Conservation (phyloP, 2,329 filamentous ascomycete genomes). For the Fusarium penzigii region DNA sequence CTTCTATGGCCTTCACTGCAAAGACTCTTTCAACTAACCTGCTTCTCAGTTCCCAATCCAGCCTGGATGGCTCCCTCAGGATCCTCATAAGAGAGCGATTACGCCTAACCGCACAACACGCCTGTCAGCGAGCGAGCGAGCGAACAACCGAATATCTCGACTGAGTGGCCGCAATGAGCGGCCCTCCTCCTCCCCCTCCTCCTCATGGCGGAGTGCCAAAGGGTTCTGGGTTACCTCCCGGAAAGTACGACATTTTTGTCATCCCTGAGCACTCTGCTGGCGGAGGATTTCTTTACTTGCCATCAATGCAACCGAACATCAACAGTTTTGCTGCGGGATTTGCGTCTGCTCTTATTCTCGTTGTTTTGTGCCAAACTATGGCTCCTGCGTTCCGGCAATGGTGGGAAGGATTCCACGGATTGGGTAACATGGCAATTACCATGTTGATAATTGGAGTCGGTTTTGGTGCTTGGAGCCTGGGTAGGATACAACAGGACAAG, state of each 20-base stretch:
- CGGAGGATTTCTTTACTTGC: slow-evolving; percentile 90
- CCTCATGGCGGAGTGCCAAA: slow-evolving; percentile 81
- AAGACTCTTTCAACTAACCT: too few species aligned
- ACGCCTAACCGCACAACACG: slow-evolving; percentile 15
- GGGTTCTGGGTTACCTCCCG: slow-evolving; percentile 71
- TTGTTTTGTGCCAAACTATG: slow-evolving; percentile 72
- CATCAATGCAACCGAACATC: slow-evolving; percentile 78
- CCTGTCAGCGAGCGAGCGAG: slow-evolving; percentile 2
- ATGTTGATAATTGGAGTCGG: slow-evolving; percentile 73
- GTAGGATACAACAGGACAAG: slow-evolving; percentile 39
- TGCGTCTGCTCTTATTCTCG: slow-evolving; percentile 70
- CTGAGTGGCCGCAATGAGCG: slow-evolving; percentile 44
- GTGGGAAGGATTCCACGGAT: slow-evolving; percentile 69
- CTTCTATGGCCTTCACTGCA: not conserved
- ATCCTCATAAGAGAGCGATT: slow-evolving; percentile 28
- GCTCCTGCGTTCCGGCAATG: slow-evolving; percentile 73
- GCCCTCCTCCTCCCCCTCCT: slow-evolving; percentile 80
- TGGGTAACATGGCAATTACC: slow-evolving; percentile 72
- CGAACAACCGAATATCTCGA: slow-evolving; percentile 6
- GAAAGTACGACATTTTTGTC: slow-evolving; percentile 97
- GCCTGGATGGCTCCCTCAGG: slow-evolving; percentile 34
- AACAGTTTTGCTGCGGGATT: slow-evolving; percentile 93
- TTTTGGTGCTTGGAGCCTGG: slow-evolving; percentile 71
- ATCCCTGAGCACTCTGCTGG: slow-evolving; percentile 91
- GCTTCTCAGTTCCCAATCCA: not conserved